Conservation (phyloP, 495 filamentous ascomycete genomes). For the Aspergillus baeticus region DNA sequence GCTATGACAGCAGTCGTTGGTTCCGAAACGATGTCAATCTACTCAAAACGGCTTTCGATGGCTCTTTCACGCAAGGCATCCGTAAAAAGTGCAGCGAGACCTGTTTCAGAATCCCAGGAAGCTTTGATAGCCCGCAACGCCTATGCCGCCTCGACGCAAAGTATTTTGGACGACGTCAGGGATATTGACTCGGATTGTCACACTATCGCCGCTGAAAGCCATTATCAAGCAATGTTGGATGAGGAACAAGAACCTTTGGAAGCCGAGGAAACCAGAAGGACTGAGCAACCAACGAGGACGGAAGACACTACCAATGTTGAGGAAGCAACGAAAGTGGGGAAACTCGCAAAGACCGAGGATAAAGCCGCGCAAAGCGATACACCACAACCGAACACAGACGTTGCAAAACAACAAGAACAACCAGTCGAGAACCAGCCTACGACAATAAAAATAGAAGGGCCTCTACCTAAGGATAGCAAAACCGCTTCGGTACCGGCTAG, state of each 20-base stretch:
- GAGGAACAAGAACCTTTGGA: neutral
- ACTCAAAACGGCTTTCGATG: conserved; percentile 31
- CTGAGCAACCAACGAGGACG: no score
- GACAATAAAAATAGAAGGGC: neutral
- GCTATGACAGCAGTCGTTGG: conserved; percentile 38
- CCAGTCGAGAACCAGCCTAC: neutral
- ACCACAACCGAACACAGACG: neutral
- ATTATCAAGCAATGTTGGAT: conserved; percentile 2
- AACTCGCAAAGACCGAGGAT: neutral
- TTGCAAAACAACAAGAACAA: neutral
- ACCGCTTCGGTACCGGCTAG: neutral
- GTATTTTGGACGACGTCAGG: conserved; percentile 26
- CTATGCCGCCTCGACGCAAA: conserved; percentile 26
- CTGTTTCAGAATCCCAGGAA: conserved; percentile 27
- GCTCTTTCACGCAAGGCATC: conserved; percentile 22
- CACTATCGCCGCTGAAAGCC: conserved; percentile 15
- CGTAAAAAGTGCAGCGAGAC: conserved; percentile 9
- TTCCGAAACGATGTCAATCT: conserved; percentile 31
- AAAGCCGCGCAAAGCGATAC: neutral
- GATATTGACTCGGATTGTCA: conserved; percentile 20
- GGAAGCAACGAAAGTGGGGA: no score
- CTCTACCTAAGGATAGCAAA: neutral
- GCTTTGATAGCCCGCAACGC: conserved; percentile 24
- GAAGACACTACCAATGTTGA: no score
- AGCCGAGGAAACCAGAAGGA: no score